Evolutionary conservation across 208 protist genomes (phyloP).

Genomic region (Trypanosoma rangeli): DNA sequence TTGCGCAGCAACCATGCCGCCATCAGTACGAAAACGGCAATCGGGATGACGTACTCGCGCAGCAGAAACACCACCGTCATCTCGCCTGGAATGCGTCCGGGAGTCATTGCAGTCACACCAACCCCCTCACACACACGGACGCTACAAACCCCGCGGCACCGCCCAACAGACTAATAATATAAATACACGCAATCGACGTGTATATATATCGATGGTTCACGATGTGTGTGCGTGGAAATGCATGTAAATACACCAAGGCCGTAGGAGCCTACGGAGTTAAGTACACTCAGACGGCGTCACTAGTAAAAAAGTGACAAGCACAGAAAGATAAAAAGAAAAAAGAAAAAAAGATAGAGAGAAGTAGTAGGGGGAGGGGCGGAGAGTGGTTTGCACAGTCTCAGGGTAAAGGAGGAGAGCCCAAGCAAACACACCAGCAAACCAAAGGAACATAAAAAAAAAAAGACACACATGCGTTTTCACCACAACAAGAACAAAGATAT

Average conservation of each 20-base stretch:
- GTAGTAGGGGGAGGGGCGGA: too few relatives aligned
- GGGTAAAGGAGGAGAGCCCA: too few relatives aligned
- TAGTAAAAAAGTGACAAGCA: too few relatives aligned
- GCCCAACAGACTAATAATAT: too few relatives aligned
- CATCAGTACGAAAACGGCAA: slow-evolving; percentile 47
- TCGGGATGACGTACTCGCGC: slow-evolving; percentile 66
- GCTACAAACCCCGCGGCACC: background rate
- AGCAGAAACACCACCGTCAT: slow-evolving; percentile 37
- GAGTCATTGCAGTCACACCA: background rate
- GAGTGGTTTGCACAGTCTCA: too few relatives aligned
- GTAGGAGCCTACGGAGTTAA: too few relatives aligned
- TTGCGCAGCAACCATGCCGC: slow-evolving; percentile 45
- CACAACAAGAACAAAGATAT: background rate
- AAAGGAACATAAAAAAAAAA: slow-evolving; percentile 8
- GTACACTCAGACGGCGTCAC: too few relatives aligned
- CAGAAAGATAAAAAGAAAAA: slow-evolving; percentile 8
- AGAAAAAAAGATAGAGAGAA: slow-evolving; percentile 1
- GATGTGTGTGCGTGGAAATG: too few relatives aligned
- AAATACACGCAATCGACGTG: too few relatives aligned
- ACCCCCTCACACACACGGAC: background rate
- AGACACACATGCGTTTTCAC: background rate
- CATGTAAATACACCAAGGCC: too few relatives aligned
- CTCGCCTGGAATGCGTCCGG: slow-evolving; percentile 28
- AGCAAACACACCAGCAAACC: background rate
- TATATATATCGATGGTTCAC: too few relatives aligned